Evolutionary conservation across 306 rosid species (phyloP).

Genomic region (Clitoria ternatea): DNA sequence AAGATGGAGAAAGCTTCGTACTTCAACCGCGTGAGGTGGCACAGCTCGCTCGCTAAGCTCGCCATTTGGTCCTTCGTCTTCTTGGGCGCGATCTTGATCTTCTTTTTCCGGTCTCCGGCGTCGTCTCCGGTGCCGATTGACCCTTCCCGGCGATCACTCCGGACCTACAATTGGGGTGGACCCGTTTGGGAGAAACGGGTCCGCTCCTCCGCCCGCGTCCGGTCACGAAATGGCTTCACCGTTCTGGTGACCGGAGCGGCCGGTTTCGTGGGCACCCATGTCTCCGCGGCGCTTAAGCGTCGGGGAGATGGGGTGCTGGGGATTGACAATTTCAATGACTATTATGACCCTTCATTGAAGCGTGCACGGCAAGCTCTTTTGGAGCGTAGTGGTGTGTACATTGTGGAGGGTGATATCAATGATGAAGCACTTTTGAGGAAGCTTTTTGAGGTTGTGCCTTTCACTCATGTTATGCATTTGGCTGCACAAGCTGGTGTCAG

Average conservation of each 20-base stretch:
- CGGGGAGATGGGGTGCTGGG: slow-evolving; percentile 91
- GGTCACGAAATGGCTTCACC: slow-evolving; percentile 63
- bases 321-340: slow-evolving; percentile 75
- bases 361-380: slow-evolving; percentile 75
- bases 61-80: slow-evolving; percentile 72
- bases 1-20: slow-evolving; percentile 84
- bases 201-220: slow-evolving; percentile 59
- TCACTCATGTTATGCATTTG: slow-evolving; percentile 96
- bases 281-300: slow-evolving; percentile 81
- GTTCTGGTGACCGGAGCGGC: slow-evolving; percentile 91
- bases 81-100: slow-evolving; percentile 71
- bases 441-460: slow-evolving; percentile 88
- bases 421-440: slow-evolving; percentile 63
- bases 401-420: slow-evolving; percentile 93
- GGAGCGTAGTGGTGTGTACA: slow-evolving; percentile 80
- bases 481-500: slow-evolving; percentile 99
- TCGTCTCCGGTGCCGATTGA: slow-evolving; percentile 46
- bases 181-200: slow-evolving; percentile 87
- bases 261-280: slow-evolving; percentile 93
- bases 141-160: slow-evolving; percentile 71
- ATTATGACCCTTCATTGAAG: slow-evolving; percentile 81
- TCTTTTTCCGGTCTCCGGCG: slow-evolving; percentile 72
- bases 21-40: slow-evolving; percentile 73
- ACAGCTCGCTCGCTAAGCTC: slow-evolving; percentile 71
- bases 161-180: slow-evolving; percentile 83